Evolutionary conservation across 345 rosid genomes (phyloP).

Genomic region (Streptanthus diversifolius): DNA sequence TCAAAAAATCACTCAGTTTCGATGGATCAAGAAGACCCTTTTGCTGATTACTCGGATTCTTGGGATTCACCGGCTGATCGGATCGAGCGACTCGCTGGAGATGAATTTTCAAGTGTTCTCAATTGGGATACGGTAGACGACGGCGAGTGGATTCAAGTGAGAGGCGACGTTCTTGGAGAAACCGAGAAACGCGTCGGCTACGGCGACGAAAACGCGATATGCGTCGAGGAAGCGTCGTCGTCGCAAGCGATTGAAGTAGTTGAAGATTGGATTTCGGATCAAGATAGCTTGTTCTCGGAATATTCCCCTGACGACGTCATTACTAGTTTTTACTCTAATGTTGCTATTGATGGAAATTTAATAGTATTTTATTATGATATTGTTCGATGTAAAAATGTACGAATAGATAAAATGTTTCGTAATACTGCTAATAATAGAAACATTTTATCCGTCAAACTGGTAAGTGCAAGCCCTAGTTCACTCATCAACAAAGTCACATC

Average conservation of each 20-base stretch:
- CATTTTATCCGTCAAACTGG: not conserved
- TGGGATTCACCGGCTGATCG: constrained; percentile 36
- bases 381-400: constrained; percentile 31
- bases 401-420: not conserved
- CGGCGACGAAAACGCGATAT: constrained; percentile 12
- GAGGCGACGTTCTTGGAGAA: constrained; percentile 41
- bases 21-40: constrained; percentile 16
- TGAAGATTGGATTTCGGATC: constrained; percentile 32
- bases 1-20: constrained; percentile 29
- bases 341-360: not conserved
- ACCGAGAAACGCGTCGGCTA: constrained; percentile 13
- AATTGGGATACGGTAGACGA: constrained; percentile 38
- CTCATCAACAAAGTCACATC: not conserved
- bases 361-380: not conserved
- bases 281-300: constrained; percentile 38
- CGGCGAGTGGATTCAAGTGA: constrained; percentile 64
- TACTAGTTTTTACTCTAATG: not conserved
- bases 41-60: not conserved
- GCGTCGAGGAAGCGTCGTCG: constrained; percentile 23
- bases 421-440: not conserved
- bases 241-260: not conserved
- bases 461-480: not conserved
- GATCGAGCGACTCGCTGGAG: constrained; percentile 42
- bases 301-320: constrained; percentile 25
- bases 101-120: constrained; percentile 4